Evolutionary conservation across 345 rosid species (phyloP), one percentile per base, ranked within the genome.

Genomic region (Pelargonium nanum): DNA sequence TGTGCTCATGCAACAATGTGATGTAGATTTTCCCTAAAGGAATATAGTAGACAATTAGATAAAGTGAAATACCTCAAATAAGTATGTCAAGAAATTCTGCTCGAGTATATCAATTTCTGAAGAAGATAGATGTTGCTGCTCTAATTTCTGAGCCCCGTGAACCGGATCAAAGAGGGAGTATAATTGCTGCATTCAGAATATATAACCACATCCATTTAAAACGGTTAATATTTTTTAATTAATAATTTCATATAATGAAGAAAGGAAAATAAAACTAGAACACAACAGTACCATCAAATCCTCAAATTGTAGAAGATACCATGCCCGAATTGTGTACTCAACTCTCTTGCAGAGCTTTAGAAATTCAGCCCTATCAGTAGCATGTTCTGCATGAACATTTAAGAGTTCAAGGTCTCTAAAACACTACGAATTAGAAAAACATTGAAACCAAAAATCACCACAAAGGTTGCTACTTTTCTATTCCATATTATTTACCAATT

Each of bases 111-210:
- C 91, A 70, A 89, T 73, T 68, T 92, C 96, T 26, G 62, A 69
- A 44, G 86, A 32, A 65, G 88, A 66, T 4, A 92, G 74, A 63
- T 76, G 77, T 73, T 92, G 89, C 77, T 84, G 98, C 74, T 81
- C 77, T 76, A 92, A 69, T 70, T 87, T 92, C 78, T 78, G 71
- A 64, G 80, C 74, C 55, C 96, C 98, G 23, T 73, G 73, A 6
- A 85, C 81, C 60, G 98, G 96, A 71, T 92, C 98, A 57, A 92
- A 92, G 22, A 89, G 85, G 53, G 96, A 86, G 76, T 92, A 89
- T 63, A 92, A 68, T 87, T 92, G 95, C 98, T 92, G 85, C 64
- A 73, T 7, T 6, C 22, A 56, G 26, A 62, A 66, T 21, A 58
- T 6, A 9, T 55, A 54, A 7, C 24, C 56, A 60, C 22, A 23